Base-by-base conservation (phyloP, 1,284 basidiomycete genomes). In the Fomitopsis schrenkii region DNA sequence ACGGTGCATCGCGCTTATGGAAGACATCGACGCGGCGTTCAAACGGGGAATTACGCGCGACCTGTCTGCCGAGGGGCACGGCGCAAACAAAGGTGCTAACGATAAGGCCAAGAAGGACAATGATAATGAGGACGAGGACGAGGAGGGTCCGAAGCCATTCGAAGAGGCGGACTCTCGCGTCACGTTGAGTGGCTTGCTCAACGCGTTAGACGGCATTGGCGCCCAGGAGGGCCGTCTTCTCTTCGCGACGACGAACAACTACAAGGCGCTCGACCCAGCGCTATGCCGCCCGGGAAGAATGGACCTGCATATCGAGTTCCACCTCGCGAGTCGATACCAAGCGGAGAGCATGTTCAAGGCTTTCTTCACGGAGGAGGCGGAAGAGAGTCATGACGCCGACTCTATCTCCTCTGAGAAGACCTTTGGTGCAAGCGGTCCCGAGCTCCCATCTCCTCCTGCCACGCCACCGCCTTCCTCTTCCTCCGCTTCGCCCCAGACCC, bases 11-110 rank as follows among this genome's bases (percentile, higher is more conserved):
- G 85, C 88, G 0, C 76, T 94, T 22, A 89, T 94, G 82, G 91
- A 94, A 73, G 91, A 91, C 68, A 87, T 92, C 61, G 90, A 92
- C 64, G 89, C 86, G 3, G 88, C 88, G 0, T 89, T 91, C 72
- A 80, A 82, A 58, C 79, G 80, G 28, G 55, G 36, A 5, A 19
- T 57, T 14, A 45, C n/a, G 10, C 48, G 48, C 5, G 48, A 50
- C 9, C 28, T 50, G 5, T 50, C 64, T 69, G 79, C 6, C 82
- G 48, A 30, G 28, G 22, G 28, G 28, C 38, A 30, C 28, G 28
- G 28, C 15, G 28, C 15, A 28, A 40, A 8, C 3, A 40, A 40
- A 1, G 38, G 38, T 48, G 9, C 45, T 15, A 22, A 28, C 5
- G 48, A 7, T 3, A n/a, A 10, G 12, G 48, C 4, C 10, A 30